Conservation (phyloP, 169 alveolate genomes). For the Plasmodium gonderi region DNA sequence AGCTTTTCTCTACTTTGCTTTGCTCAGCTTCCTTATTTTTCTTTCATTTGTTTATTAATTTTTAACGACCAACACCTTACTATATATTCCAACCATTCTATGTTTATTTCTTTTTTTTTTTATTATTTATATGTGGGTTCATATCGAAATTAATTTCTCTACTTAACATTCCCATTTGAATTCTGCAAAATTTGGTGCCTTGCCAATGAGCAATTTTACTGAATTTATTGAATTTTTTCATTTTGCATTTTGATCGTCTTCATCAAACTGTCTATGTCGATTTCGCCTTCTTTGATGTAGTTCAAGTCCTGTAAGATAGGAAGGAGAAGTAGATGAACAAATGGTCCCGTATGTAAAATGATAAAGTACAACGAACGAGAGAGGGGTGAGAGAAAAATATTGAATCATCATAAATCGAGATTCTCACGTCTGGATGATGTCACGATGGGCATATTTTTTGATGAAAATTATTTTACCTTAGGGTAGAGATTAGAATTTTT, state of each 20-base stretch:
- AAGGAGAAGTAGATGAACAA: background rate
- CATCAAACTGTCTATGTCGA: slow-evolving; percentile 50
- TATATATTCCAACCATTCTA: too few relatives aligned
- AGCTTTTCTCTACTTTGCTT: background rate
- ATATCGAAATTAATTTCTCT: background rate
- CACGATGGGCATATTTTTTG: background rate
- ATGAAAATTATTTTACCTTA: slow-evolving; percentile 48
- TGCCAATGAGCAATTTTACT: background rate
- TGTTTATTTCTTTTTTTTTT: background rate
- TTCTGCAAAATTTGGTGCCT: background rate
- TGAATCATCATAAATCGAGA: too few relatives aligned
- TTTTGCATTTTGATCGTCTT: slow-evolving; percentile 55
- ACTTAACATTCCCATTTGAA: background rate
- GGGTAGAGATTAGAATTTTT: slow-evolving; percentile 45
- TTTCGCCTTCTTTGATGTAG: slow-evolving; percentile 69
- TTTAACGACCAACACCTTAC: too few relatives aligned
- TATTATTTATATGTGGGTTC: too few relatives aligned
- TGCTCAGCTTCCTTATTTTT: background rate
- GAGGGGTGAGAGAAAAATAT: too few relatives aligned
- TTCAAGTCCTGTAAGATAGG: slow-evolving; percentile 5
- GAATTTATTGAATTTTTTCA: background rate
- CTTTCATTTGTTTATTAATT: background rate
- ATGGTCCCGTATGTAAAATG: background rate
- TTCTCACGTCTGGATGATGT: too few relatives aligned
- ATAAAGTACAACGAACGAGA: background rate